Base-by-base conservation (phyloP, 2,329 filamentous ascomycete genomes). In the Neodidymelliopsis sp. region DNA sequence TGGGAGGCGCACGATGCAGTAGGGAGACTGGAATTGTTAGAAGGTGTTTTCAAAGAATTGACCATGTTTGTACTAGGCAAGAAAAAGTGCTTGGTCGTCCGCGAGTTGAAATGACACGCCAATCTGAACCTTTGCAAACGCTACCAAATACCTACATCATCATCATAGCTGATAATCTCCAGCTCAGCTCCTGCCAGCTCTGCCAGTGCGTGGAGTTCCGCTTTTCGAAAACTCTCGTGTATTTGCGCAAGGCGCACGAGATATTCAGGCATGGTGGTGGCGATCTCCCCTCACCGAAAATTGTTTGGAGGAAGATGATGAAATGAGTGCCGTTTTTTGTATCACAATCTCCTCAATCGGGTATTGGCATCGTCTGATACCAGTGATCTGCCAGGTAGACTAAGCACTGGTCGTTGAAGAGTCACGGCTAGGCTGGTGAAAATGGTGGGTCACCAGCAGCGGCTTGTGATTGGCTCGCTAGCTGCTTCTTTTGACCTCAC, bases 171-270 rank as follows among this genome's bases (percentile, higher is more conserved):
- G n/a, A 93, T 62, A 52, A 97, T 81, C 59, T 89, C 81, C 41
- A 97, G 69, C 18, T 87, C 74, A 25, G 94, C 77, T 8, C 80
- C 80, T 46, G 86, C 82, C 4, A 93, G 70, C 8, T 84, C 77
- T 4, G 91, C 91, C 15, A 99, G 78, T 18, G 94, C 86, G 65
- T 93, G 78, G 11, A 96, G 82, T 73, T 99, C 94, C 3, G 92
- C 84, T 46, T 85, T 79, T 28, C 93, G 88, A 70, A 99, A 99
- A n/a, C 84, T 88, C 77, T 97, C 91, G 72, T 97, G 92, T 49
- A 83, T 80, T 74, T 97, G 94, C 33, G 87, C 88, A 70, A 97
- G 91, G 63, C 93, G 89, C 57, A 99, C 86, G 52, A 99, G 81
- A 67, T 90, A 97, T 54, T 95, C 84, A 84, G 67, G 68, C 70